Conservation (phyloP, 1,139 yeast genomes). For the Yamadazyma jaroonii region DNA sequence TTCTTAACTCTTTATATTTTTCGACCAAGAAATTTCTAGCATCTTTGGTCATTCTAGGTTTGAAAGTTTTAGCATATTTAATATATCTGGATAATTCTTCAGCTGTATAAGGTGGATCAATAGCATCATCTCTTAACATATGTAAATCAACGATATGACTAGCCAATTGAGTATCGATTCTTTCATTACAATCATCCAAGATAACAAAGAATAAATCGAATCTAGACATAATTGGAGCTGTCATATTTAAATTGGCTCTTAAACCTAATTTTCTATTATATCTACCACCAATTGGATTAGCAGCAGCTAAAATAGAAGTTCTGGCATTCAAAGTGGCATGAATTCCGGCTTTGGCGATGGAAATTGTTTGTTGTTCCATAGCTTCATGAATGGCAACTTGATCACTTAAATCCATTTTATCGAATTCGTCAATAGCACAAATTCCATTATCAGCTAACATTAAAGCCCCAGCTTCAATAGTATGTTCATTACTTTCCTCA, state of each 20-base stretch:
- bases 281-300: conserved; percentile 95
- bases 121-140: conserved; percentile 87
- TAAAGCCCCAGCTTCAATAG: conserved; percentile 98
- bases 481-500: conserved; percentile 96
- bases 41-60: conserved; percentile 80
- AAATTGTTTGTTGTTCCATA: conserved; percentile 98
- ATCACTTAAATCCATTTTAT: conserved; percentile 92
- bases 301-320: conserved; percentile 93
- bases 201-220: conserved; percentile 94
- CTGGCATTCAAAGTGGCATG: conserved; percentile 95
- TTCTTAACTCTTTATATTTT: conserved; percentile 82
- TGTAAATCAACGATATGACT: conserved; percentile 91
- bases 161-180: conserved; percentile 85
- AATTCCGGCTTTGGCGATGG: conserved; percentile 97
- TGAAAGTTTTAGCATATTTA: conserved; percentile 89
- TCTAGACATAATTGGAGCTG: conserved; percentile 99
- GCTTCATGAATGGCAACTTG: conserved; percentile 99
- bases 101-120: conserved; percentile 84
- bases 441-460: conserved; percentile 99
- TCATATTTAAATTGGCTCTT: conserved; percentile 88
- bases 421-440: conserved; percentile 98
- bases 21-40: conserved; percentile 78
- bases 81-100: conserved; percentile 88
- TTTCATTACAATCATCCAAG: conserved; percentile 91
- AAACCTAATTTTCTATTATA: conserved; percentile 84